phyloP scores from a whole-genome alignment of 306 rosid genomes.

The Vicia villosa region DNA sequence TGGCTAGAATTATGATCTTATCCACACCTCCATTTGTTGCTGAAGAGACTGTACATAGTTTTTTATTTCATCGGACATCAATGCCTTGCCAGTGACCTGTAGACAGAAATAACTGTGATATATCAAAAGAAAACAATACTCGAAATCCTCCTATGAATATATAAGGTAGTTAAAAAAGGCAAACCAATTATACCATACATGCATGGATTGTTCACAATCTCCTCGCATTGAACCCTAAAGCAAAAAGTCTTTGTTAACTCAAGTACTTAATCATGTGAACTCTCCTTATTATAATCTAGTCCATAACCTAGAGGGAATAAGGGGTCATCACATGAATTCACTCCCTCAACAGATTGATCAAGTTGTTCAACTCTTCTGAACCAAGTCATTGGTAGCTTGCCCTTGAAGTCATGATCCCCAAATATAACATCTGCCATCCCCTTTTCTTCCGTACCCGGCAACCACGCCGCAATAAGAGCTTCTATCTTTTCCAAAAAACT shows the following conservation, averaged over 20 bases:
- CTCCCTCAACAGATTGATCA: slow-evolving; percentile 43
- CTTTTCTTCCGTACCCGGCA: slow-evolving; percentile 77
- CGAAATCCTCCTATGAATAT: background rate
- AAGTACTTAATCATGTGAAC: background rate
- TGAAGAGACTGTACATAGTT: slow-evolving; percentile 20
- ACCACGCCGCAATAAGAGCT: slow-evolving; percentile 83
- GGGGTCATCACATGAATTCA: slow-evolving; percentile 53
- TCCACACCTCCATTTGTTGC: slow-evolving; percentile 10
- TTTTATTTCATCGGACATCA: slow-evolving; percentile 13
- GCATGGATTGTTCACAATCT: background rate
- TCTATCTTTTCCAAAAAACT: slow-evolving; percentile 57
- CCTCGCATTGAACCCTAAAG: background rate
- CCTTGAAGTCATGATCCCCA: slow-evolving; percentile 71
- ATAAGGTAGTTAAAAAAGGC: background rate
- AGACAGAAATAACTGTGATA: no score
- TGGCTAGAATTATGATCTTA: background rate
- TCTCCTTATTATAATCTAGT: slow-evolving; percentile 37
- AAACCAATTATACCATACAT: background rate
- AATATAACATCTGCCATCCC: slow-evolving; percentile 77
- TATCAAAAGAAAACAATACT: background rate
- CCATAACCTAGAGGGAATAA: slow-evolving; percentile 73
- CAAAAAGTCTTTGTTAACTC: background rate
- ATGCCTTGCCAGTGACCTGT: slow-evolving; percentile 7
- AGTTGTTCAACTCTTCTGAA: slow-evolving; percentile 56
- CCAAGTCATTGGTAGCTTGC: slow-evolving; percentile 80